Conservation (phyloP, 495 filamentous ascomycete genomes). For the Penicillium nucicola region DNA sequence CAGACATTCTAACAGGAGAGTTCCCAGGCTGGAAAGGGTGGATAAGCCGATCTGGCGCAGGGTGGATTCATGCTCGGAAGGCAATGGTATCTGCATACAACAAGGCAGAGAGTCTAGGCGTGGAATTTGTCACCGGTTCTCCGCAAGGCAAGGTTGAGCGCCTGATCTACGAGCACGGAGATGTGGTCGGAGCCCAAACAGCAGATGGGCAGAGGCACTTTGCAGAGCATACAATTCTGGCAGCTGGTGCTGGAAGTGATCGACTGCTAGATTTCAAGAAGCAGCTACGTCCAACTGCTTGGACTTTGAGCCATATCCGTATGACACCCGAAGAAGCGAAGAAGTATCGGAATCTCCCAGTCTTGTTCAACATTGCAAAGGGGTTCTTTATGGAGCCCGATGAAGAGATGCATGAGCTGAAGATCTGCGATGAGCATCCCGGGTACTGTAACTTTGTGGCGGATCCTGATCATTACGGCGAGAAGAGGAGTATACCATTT, state of each 20-base stretch:
- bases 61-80: constrained; percentile 50
- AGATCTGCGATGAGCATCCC: constrained; percentile 56
- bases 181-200: constrained; percentile 37
- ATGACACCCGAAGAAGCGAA: constrained; percentile 44
- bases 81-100: constrained; percentile 42
- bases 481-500: constrained; percentile 41
- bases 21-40: constrained; percentile 52
- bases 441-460: constrained; percentile 50
- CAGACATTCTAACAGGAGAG: constrained; percentile 46
- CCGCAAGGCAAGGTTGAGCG: constrained; percentile 33
- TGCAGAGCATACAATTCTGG: constrained; percentile 42
- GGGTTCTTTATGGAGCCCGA: constrained; percentile 59
- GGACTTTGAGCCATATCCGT: constrained; percentile 50
- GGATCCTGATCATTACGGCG: constrained; percentile 12
- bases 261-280: constrained; percentile 48
- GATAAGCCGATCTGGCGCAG: constrained; percentile 38
- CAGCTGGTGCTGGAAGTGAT: constrained; percentile 47
- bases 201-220: constrained; percentile 29
- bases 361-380: constrained; percentile 48
- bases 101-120: constrained; percentile 44
- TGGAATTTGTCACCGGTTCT: constrained; percentile 38
- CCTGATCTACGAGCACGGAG: constrained; percentile 29
- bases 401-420: constrained; percentile 47
- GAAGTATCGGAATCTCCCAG: constrained; percentile 43
- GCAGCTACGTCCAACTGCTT: constrained; percentile 51